Base-by-base conservation (phyloP, 495 filamentous ascomycete genomes). In the Tuber melanosporum region DNA sequence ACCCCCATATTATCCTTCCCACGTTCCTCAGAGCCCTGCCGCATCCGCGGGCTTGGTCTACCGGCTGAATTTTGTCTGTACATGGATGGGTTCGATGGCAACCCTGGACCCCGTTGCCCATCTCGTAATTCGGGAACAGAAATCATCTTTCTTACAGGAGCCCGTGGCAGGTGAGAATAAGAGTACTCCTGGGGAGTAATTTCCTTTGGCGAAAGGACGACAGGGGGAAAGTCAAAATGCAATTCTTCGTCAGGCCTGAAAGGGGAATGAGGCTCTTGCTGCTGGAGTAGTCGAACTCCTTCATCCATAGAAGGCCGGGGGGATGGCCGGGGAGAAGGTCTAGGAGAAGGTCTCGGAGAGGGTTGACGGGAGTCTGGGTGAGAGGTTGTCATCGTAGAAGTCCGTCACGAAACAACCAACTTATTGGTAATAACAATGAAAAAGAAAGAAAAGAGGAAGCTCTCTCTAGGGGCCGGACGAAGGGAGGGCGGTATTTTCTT, bases 181-280 rank as follows among this genome's bases (percentile, higher is more conserved):
- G 78, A 74, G 20, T 71, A 79, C 73, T 80, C 79, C 7, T 80
- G 77, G 7, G 77, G 47, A 57, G 73, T 75, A 73, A 66, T 17
- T 32, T 66, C 57, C 57, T 66, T 26, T 66, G 78, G 73, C 43
- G 78, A 71, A 19, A 79, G 78, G 71, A 77, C 71, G 8, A 80
- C 78, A 39, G 78, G 77, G 71, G 78, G 78, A 74, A 80, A 80
- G 66, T 79, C 78, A 49, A 80, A 80, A 76, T 80, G 78, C 36
- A 80, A 74, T 70, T 80, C 78, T 71, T 80, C 78, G 49, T 79
- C 36, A 19, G 78, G 78, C 43, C 78, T 80, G n/a, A 80, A 80
- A 73, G 78, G 78, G 46, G 78, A 80, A 76, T 80, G 77, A 79
- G 78, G 78, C 45, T 79, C 78, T 49, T 44, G 77, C 46, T 79